Percentiles rank a stretch among this genome's conserved stretches.
Conservation (phyloP, 768 basidiomycete species). For the Lentinus brumalis region DNA sequence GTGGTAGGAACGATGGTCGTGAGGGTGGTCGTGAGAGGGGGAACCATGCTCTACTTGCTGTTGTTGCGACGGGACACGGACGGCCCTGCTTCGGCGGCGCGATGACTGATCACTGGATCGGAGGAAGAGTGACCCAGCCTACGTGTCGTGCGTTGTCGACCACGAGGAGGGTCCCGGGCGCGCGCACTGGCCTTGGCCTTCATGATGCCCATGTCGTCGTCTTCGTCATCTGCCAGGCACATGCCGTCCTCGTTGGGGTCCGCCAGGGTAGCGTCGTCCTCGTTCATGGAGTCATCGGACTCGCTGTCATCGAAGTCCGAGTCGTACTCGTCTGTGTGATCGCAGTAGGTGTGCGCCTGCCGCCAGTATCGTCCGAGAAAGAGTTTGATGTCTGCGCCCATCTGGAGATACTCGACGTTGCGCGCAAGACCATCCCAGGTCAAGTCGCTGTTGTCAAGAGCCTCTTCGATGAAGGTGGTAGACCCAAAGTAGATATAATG, state of each 20-base stretch:
- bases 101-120: conserved; percentile 26
- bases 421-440: conserved; percentile 87
- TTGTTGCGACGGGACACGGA: conserved; percentile 16
- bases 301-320: conserved; percentile 42
- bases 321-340: conserved; percentile 32
- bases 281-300: conserved; percentile 37
- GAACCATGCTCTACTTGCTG: conserved; percentile 14
- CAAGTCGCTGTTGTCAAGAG: conserved; percentile 62
- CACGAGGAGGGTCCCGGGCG: conserved; percentile 23
- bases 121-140: conserved; percentile 33
- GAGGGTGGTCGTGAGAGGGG: background rate
- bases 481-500: conserved; percentile 86
- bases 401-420: conserved; percentile 87
- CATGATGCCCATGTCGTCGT: conserved; percentile 15
- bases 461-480: conserved; percentile 63
- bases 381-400: conserved; percentile 73
- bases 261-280: conserved; percentile 22
- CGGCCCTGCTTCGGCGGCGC: conserved; percentile 17
- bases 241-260: conserved; percentile 21
- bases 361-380: conserved; percentile 80
- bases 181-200: conserved; percentile 19
- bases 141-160: conserved; percentile 28
- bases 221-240: conserved; percentile 21
- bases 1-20: background rate
- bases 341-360: conserved; percentile 37